Evolutionary conservation across 176 grass and related monocot genomes (phyloP).

Genomic region (Hordeum marinum): DNA sequence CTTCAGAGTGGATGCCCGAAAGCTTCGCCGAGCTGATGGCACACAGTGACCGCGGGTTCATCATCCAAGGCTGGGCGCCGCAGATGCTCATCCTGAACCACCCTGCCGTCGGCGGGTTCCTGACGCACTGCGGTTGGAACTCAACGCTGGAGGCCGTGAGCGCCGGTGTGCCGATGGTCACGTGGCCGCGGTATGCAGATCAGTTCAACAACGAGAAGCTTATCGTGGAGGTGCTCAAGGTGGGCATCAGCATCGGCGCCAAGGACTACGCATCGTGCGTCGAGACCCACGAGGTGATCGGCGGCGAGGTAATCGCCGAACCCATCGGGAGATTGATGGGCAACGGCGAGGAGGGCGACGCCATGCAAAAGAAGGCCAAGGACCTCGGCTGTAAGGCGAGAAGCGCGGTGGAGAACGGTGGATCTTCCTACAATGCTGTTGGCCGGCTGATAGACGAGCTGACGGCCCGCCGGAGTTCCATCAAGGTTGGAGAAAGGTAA

Average conservation of each 20-base stretch:
- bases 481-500: not conserved
- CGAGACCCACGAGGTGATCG: not conserved
- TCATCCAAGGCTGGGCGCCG: not conserved
- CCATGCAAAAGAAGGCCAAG: not conserved
- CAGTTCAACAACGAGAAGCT: not conserved
- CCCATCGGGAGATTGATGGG: not conserved
- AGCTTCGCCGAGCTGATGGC: not conserved
- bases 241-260: not conserved
- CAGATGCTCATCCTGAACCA: not conserved
- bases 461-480: not conserved
- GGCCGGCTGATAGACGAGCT: not conserved
- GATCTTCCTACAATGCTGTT: not conserved
- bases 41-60: not conserved
- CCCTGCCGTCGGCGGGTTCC: not conserved
- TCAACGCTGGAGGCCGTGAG: constrained; percentile 34
- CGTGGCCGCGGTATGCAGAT: not conserved
- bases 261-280: not conserved
- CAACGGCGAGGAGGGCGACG: not conserved
- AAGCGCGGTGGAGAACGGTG: not conserved
- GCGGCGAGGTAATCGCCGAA: not conserved
- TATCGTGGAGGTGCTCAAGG: not conserved
- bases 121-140: constrained; percentile 60
- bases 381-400: not conserved
- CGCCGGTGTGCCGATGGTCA: constrained; percentile 31
- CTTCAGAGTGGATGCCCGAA: not conserved